Evolutionary conservation across 2,329 filamentous ascomycete genomes (phyloP).

Genomic region (Phaeophleospora eucalypticola): DNA sequence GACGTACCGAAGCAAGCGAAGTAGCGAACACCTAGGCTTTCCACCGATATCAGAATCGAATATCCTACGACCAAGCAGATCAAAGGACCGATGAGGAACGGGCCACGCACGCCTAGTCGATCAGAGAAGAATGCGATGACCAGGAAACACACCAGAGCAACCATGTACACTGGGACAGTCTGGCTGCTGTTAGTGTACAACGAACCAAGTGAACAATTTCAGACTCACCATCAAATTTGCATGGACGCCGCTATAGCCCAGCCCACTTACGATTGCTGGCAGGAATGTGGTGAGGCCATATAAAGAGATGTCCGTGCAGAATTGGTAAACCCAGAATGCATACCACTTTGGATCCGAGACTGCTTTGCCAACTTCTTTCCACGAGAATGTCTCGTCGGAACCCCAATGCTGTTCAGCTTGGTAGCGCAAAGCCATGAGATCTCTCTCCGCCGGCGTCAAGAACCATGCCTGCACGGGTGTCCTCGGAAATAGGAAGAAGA

Average conservation of each 20-base stretch:
- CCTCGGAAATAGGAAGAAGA: conserved; percentile 7
- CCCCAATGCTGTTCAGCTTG: conserved; percentile 1
- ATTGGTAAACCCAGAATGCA: conserved; percentile 9
- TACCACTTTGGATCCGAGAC: conserved; percentile 7
- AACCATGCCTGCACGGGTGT: conserved; percentile 5
- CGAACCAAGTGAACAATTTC: neutral
- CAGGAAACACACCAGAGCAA: conserved; percentile 4
- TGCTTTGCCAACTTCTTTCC: conserved; percentile 3
- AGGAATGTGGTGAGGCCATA: conserved; percentile 9
- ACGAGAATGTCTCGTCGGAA: conserved; percentile 3
- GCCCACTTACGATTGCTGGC: conserved; percentile 5
- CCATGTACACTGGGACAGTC: conserved; percentile 7
- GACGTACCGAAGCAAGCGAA: conserved; percentile 10
- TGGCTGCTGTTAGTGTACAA: neutral
- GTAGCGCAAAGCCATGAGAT: conserved; percentile 4
- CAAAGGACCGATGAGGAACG: conserved; percentile 7
- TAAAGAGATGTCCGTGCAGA: conserved; percentile 6
- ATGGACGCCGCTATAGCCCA: conserved; percentile 4
- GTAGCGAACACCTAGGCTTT: conserved; percentile 5
- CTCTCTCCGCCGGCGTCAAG: neutral
- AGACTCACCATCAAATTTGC: conserved; percentile 6
- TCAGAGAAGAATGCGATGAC: conserved; percentile 7
- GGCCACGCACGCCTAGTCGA: conserved; percentile 3
- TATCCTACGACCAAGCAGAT: conserved; percentile 8
- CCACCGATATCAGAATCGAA: conserved; percentile 9